Conservation (phyloP, 192 early-diverging fungal species). For the Dissophora ornata region DNA sequence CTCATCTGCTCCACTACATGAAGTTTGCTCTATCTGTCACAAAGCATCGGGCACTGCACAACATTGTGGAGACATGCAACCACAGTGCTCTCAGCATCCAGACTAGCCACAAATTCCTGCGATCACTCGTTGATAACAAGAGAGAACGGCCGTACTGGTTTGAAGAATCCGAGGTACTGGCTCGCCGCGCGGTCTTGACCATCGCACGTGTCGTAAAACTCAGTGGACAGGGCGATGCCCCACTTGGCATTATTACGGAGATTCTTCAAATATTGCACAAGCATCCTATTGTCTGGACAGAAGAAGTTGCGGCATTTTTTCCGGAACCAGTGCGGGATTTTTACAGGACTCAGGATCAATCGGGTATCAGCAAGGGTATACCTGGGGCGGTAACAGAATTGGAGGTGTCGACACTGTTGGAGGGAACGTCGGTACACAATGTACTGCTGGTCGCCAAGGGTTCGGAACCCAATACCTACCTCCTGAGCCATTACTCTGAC, state of each 20-base stretch:
- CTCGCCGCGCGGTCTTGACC: slow-evolving; percentile 62
- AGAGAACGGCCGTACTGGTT: slow-evolving; percentile 69
- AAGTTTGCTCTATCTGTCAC: slow-evolving; percentile 73
- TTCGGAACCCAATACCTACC: slow-evolving; percentile 44
- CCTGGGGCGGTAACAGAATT: slow-evolving; percentile 47
- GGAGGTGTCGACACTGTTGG: slow-evolving; percentile 34
- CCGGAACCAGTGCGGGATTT: slow-evolving; percentile 61
- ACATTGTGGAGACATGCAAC: slow-evolving; percentile 70
- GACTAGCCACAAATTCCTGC: slow-evolving; percentile 70
- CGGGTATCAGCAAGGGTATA: slow-evolving; percentile 15
- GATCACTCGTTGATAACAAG: slow-evolving; percentile 64
- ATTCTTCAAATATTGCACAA: slow-evolving; percentile 62
- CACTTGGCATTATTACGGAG: slow-evolving; percentile 57
- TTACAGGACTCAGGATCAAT: slow-evolving; percentile 53
- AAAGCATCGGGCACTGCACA: slow-evolving; percentile 74
- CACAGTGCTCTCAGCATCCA: slow-evolving; percentile 76
- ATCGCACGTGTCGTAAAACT: slow-evolving; percentile 66
- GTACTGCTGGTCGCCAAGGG: slow-evolving; percentile 47
- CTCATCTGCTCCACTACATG: slow-evolving; percentile 75
- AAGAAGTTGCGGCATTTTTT: slow-evolving; percentile 63
- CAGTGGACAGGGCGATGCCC: slow-evolving; percentile 65
- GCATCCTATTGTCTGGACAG: slow-evolving; percentile 65
- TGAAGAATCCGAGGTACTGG: slow-evolving; percentile 70
- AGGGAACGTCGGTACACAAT: slow-evolving; percentile 44
- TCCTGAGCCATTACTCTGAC: slow-evolving; percentile 66